Percentiles rank a stretch among this genome's conserved stretches.
Evolutionary conservation across 73 alveolate genomes (phyloP).

Genomic region (Tetrahymena elliotti): DNA sequence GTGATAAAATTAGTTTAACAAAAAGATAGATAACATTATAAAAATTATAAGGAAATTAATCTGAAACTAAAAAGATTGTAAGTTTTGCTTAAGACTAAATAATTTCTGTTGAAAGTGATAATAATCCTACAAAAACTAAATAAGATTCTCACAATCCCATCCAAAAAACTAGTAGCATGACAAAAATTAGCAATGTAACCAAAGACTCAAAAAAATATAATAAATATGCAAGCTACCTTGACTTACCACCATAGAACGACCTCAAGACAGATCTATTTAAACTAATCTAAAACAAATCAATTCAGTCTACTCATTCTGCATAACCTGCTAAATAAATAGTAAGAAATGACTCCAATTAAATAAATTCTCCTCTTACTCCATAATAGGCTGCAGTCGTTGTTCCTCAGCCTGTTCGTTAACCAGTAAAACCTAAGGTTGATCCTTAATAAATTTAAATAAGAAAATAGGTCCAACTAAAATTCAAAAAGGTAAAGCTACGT

Average conservation of each 20-base stretch:
- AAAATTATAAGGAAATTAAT: not conserved
- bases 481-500: not conserved
- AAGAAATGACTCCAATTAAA: not conserved
- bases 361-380: not conserved
- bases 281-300: not conserved
- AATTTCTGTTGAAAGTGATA: not conserved
- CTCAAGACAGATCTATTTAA: not conserved
- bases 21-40: not conserved
- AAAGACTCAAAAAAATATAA: not conserved
- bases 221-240: not conserved
- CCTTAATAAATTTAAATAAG: not conserved
- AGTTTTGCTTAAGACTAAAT: not conserved
- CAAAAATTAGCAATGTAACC: not conserved
- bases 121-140: not conserved
- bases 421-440: not conserved
- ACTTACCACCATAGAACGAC: not conserved
- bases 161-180: not conserved
- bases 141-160: not conserved
- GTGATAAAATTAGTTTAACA: not conserved
- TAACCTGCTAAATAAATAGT: not conserved
- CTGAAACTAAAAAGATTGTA: not conserved
- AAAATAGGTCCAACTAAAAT: not conserved
- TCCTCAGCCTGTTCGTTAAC: not conserved
- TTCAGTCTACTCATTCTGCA: not conserved
- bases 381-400: not conserved